Evolutionary conservation across 257 asterid genomes (phyloP).

Genomic region (Gardenia jasminoides): DNA sequence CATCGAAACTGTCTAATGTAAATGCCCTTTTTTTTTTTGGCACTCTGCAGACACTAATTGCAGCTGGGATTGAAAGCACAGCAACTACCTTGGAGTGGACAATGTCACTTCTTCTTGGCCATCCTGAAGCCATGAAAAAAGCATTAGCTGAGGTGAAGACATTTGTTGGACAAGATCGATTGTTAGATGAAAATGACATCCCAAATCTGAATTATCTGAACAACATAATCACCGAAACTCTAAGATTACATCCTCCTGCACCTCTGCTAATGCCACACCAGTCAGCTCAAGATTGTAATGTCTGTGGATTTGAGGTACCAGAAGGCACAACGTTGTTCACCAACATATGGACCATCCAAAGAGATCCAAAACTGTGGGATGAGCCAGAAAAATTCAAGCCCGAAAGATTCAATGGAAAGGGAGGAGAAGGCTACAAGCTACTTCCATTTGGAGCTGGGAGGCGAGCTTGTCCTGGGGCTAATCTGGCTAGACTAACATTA

Average conservation of each 20-base stretch:
- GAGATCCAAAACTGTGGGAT: background rate
- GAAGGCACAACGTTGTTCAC: background rate
- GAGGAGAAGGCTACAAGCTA: background rate
- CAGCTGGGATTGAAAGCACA: no score
- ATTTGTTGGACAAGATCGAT: no score
- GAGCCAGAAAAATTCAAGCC: background rate
- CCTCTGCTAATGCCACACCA: background rate
- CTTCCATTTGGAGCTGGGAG: background rate
- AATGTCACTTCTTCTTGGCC: no score
- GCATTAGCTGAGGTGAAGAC: no score
- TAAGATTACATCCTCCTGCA: background rate
- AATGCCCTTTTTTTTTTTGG: no score
- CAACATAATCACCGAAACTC: background rate
- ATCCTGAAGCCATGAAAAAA: no score
- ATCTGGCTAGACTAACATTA: background rate
- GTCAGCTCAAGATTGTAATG: background rate
- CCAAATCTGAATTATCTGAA: background rate
- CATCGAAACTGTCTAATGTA: no score
- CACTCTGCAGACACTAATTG: no score
- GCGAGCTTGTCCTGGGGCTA: background rate
- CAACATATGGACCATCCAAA: background rate
- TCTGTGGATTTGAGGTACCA: background rate
- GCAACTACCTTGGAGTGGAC: no score
- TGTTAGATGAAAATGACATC: no score
- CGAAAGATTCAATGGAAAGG: background rate